Conservation (phyloP, 495 filamentous ascomycete genomes). For the Penicillium roqueforti region DNA sequence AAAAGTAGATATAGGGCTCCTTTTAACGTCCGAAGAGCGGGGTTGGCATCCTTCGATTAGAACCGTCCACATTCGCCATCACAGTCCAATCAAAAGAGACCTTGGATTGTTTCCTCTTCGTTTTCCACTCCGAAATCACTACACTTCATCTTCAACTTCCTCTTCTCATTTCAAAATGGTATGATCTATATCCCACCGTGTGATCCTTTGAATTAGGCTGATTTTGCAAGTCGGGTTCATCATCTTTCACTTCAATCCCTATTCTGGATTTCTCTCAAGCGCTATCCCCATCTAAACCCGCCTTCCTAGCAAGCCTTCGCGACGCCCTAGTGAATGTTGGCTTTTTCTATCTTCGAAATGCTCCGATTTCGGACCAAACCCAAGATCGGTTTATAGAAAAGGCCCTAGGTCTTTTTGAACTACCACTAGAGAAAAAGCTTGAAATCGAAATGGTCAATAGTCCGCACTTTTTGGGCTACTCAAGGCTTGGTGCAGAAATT, state of each 20-base stretch:
- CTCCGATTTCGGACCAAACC: constrained; percentile 65
- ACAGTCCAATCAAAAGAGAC: background rate
- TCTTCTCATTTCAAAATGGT: constrained; percentile 41
- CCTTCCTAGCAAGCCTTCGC: constrained; percentile 68
- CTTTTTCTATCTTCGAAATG: constrained; percentile 87
- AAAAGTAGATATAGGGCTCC: no score
- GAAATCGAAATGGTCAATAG: constrained; percentile 89
- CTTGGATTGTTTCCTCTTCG: no score
- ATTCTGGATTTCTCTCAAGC: constrained; percentile 73
- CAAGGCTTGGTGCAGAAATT: constrained; percentile 45
- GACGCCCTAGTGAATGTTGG: constrained; percentile 85
- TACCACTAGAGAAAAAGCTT: constrained; percentile 77
- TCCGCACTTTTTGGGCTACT: constrained; percentile 55
- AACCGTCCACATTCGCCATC: no score
- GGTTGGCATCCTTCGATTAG: no score
- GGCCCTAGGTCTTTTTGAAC: constrained; percentile 71
- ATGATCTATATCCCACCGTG: background rate
- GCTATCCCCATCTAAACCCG: constrained; percentile 57
- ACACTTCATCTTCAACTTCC: constrained; percentile 52
- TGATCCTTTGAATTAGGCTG: background rate
- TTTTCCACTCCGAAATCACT: background rate
- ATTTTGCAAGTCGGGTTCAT: constrained; percentile 12
- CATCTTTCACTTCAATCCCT: constrained; percentile 67
- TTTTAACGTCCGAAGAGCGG: no score
- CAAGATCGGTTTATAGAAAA: constrained; percentile 65